Evolutionary conservation across 805 yeast species (phyloP), one percentile per base, ranked within the genome.

Genomic region (Metschnikowia drakensbergensis): DNA sequence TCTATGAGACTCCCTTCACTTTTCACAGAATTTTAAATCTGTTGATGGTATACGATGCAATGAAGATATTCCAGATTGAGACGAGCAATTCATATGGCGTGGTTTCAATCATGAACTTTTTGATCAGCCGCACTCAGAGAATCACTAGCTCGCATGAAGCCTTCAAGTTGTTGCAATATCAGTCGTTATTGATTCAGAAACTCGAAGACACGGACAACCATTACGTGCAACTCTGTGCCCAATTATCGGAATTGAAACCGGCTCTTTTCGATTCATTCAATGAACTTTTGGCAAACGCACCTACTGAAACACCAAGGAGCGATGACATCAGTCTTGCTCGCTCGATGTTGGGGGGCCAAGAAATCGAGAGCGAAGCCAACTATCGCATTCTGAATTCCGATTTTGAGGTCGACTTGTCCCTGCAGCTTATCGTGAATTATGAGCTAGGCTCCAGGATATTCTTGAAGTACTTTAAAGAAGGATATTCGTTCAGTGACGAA

Each of bases 161-260:
- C 1, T 52, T 57, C 33, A 64, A 62, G 48, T 50, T 66, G 28
- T 50, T 64, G 38, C 58, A 66, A 9, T 63, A 59, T 42, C 67
- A 68, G 46, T 57, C 73, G 6, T 49, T 52, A 28, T 49, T 72
- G 45, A 54, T 69, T 23, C 64, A 66, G 46, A 65, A 68, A 51
- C 65, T 72, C 39, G 75, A 72, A 47, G 71, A 69, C 44, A 58
- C 72, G 6, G 73, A 70, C 29, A 65, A 68, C 40, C 67, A 68
- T 50, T 72, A 71, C 54, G 47, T 71, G 42, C 64, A 61, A 34
- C 54, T 69, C 36, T 57, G 59, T 28, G 51, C 53, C 0, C 67
- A 66, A 27, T 49, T 66, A 11, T 29, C 27, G 5, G 48, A 48
- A 4, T 68, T 67, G 47, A 62, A 58, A 43, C 29, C 10, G 3